Conservation (phyloP, 768 basidiomycete genomes). For the Tephrocybe sp. region DNA sequence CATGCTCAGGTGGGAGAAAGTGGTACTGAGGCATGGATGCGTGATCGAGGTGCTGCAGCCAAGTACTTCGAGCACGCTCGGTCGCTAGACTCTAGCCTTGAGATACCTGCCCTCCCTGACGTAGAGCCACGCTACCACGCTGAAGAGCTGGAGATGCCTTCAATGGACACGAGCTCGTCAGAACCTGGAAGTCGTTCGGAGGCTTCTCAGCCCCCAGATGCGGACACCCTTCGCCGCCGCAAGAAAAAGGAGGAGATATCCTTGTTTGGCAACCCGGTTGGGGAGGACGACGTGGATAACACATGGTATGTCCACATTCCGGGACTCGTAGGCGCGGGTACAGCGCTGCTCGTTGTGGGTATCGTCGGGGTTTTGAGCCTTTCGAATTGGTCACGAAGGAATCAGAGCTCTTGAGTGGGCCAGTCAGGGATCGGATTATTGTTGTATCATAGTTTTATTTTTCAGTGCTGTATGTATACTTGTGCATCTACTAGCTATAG, state of each 20-base stretch:
- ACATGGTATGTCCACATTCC: constrained; percentile 82
- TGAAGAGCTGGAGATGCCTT: constrained; percentile 65
- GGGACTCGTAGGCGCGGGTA: constrained; percentile 79
- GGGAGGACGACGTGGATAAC: constrained; percentile 60
- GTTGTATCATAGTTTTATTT: constrained; percentile 13
- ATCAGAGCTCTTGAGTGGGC: constrained; percentile 49
- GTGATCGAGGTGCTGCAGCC: constrained; percentile 68
- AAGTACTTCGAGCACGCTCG: constrained; percentile 73
- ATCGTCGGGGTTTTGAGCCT: constrained; percentile 78
- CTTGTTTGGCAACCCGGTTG: constrained; percentile 37
- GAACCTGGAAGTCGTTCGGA: constrained; percentile 36
- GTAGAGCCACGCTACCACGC: constrained; percentile 26
- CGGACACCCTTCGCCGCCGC: constrained; percentile 44
- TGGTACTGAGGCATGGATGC: constrained; percentile 70
- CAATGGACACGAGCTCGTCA: constrained; percentile 47
- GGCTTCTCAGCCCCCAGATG: constrained; percentile 33
- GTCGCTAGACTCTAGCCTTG: constrained; percentile 55
- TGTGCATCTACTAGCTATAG: constrained; percentile 4
- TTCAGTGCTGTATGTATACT: constrained; percentile 6
- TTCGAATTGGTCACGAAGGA: constrained; percentile 65
- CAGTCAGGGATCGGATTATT: not conserved
- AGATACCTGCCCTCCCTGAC: constrained; percentile 65
- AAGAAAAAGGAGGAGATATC: constrained; percentile 57
- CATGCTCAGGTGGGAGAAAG: constrained; percentile 49
- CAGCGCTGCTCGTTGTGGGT: constrained; percentile 74